These are phyloP conservation scores for Flagelloscypha sp. DNA, from an alignment of 768 basidiomycete species.

Conservation along the genomic window DNA sequence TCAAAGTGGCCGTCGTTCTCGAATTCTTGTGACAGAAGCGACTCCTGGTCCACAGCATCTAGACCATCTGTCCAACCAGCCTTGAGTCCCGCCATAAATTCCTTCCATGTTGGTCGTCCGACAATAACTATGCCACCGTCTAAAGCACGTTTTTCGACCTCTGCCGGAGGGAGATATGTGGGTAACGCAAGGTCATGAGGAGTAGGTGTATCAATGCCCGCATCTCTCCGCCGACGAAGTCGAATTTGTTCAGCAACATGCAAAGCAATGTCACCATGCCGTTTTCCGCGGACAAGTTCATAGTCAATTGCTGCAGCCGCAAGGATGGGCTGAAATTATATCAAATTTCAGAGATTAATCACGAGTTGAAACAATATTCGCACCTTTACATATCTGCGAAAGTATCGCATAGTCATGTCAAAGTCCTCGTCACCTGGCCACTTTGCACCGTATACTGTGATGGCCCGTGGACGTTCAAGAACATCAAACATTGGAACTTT, in stretches of 20 bases:
- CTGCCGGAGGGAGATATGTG: slow-evolving; percentile 41
- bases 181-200: slow-evolving; percentile 38
- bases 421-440: slow-evolving; percentile 96
- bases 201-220: slow-evolving; percentile 52
- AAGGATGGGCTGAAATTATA: slow-evolving; percentile 65
- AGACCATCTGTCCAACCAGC: slow-evolving; percentile 77
- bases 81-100: slow-evolving; percentile 83
- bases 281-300: slow-evolving; percentile 69
- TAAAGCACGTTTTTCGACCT: slow-evolving; percentile 49
- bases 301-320: slow-evolving; percentile 95
- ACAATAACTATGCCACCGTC: slow-evolving; percentile 82
- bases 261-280: slow-evolving; percentile 79
- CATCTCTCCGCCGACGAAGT: slow-evolving; percentile 54
- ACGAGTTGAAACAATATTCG: slow-evolving; percentile 17
- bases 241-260: slow-evolving; percentile 69
- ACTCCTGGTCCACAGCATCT: slow-evolving; percentile 62
- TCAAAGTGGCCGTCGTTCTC: slow-evolving; percentile 75
- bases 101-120: slow-evolving; percentile 88
- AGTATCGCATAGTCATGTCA: slow-evolving; percentile 76
- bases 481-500: slow-evolving; percentile 52
- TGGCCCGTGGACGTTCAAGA: slow-evolving; percentile 63
- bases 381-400: slow-evolving; percentile 97
- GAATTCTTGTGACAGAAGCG: slow-evolving; percentile 55
- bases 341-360: slow-evolving; percentile 9
- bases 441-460: slow-evolving; percentile 80